phyloP scores from a whole-genome alignment of 495 filamentous ascomycete species.

The Talaromyces liani region DNA sequence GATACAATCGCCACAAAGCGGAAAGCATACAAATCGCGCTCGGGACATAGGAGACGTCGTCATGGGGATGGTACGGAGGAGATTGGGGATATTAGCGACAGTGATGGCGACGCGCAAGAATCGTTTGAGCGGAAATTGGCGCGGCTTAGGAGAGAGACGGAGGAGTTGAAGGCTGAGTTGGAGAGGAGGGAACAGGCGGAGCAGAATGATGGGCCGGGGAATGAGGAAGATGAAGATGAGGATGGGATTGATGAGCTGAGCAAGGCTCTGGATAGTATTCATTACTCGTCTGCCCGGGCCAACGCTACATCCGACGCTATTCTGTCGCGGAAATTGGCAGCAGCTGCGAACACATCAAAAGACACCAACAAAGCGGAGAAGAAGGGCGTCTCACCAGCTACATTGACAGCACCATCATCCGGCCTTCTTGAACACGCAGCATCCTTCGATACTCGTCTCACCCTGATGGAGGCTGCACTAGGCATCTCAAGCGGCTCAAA shows the following conservation, averaged over 20 bases:
- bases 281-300: slow-evolving; percentile 32
- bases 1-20: slow-evolving; percentile 71
- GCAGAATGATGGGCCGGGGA: slow-evolving; percentile 17
- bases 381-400: slow-evolving; percentile 27
- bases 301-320: slow-evolving; percentile 27
- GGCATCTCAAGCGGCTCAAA: slow-evolving; percentile 66
- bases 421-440: slow-evolving; percentile 70
- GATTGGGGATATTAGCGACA: slow-evolving; percentile 59
- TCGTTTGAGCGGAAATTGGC: slow-evolving; percentile 69
- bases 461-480: slow-evolving; percentile 70
- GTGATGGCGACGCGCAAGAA: slow-evolving; percentile 52
- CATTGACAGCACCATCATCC: slow-evolving; percentile 43
- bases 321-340: slow-evolving; percentile 27
- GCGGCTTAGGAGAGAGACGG: slow-evolving; percentile 66
- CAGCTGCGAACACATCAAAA: slow-evolving; percentile 6
- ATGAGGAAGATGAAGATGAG: slow-evolving; percentile 25
- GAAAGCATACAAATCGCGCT: slow-evolving; percentile 70
- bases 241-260: slow-evolving; percentile 54
- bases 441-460: slow-evolving; percentile 77
- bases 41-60: slow-evolving; percentile 49
- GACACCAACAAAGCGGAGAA: slow-evolving; percentile 1
- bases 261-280: slow-evolving; percentile 51
- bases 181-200: slow-evolving; percentile 31
- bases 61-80: slow-evolving; percentile 42
- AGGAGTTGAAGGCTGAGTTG: slow-evolving; percentile 67